phyloP scores from a whole-genome alignment of 352 stramenopile genomes.

The Globisporangium carolinianum region DNA sequence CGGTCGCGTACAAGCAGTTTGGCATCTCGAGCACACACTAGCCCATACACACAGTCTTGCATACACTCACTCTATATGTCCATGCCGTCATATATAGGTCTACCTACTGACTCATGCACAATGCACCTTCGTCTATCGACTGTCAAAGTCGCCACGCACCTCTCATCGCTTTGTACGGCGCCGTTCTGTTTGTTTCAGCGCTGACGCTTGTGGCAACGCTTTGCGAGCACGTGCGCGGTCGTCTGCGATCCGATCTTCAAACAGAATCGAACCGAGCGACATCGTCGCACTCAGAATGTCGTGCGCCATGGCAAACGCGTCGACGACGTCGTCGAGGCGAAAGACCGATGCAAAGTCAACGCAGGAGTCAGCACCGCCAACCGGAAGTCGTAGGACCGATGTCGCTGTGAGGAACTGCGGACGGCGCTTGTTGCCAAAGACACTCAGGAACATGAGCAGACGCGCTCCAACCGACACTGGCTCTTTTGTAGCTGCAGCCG shows the following conservation, averaged over 20 bases:
- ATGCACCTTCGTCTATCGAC: too few species aligned
- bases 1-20: slow-evolving; percentile 31
- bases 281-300: slow-evolving; percentile 42
- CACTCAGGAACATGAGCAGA: slow-evolving; percentile 51
- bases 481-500: neutral
- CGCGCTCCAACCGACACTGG: slow-evolving; percentile 16
- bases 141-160: too few species aligned
- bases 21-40: too few species aligned
- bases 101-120: too few species aligned
- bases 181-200: too few species aligned
- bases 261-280: slow-evolving; percentile 54
- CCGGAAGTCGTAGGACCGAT: slow-evolving; percentile 39
- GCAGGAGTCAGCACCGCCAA: slow-evolving; percentile 18
- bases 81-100: too few species aligned
- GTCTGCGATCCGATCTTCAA: slow-evolving; percentile 31
- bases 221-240: slow-evolving; percentile 12
- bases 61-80: neutral
- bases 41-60: slow-evolving; percentile 10
- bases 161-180: too few species aligned
- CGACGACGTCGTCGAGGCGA: slow-evolving; percentile 53
- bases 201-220: too few species aligned
- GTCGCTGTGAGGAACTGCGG: slow-evolving; percentile 37
- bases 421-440: slow-evolving; percentile 58
- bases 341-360: slow-evolving; percentile 64
- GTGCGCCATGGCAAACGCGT: slow-evolving; percentile 62